Conservation (phyloP, 495 filamentous ascomycete species). For the Hypoxylon lienhwacheense region DNA sequence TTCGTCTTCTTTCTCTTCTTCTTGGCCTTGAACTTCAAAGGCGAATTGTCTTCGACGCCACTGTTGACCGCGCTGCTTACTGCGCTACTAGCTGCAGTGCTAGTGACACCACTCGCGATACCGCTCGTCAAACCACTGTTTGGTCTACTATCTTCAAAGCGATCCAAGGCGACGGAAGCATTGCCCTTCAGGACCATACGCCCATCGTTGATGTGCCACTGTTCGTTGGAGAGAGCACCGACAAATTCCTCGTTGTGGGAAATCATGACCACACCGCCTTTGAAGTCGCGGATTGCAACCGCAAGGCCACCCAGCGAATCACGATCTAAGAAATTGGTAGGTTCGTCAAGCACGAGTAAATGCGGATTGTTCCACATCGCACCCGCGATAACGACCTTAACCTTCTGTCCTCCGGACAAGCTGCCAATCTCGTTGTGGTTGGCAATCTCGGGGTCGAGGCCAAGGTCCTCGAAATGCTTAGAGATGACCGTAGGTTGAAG, state of each 20-base stretch:
- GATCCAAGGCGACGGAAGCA: conserved; percentile 68
- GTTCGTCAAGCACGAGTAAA: conserved; percentile 95
- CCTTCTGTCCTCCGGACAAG: conserved; percentile 97
- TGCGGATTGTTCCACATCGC: conserved; percentile 99
- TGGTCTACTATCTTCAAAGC: conserved; percentile 81
- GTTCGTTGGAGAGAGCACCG: conserved; percentile 88
- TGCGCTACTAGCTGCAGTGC: conserved; percentile 63
- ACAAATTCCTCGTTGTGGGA: conserved; percentile 99
- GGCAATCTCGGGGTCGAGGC: conserved; percentile 94
- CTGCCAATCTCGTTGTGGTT: conserved; percentile 98
- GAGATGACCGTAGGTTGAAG: conserved; percentile 90
- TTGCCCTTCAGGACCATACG: conserved; percentile 81
- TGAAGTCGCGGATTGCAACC: conserved; percentile 95
- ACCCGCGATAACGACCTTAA: conserved; percentile 97
- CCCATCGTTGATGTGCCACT: conserved; percentile 90
- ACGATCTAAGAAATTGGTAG: conserved; percentile 98
- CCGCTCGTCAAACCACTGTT: conserved; percentile 58
- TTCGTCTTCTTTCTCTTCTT: conserved; percentile 99
- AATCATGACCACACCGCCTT: conserved; percentile 97
- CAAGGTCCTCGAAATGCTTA: conserved; percentile 97
- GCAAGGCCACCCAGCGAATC: conserved; percentile 95
- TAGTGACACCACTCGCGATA: conserved; percentile 53
- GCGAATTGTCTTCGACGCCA: conserved; percentile 73
- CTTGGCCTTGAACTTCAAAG: conserved; percentile 84
- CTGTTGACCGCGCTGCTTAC: conserved; percentile 75